phyloP scores from a whole-genome alignment of 2,329 filamentous ascomycete species.

The Pleoardoris graminearum region DNA sequence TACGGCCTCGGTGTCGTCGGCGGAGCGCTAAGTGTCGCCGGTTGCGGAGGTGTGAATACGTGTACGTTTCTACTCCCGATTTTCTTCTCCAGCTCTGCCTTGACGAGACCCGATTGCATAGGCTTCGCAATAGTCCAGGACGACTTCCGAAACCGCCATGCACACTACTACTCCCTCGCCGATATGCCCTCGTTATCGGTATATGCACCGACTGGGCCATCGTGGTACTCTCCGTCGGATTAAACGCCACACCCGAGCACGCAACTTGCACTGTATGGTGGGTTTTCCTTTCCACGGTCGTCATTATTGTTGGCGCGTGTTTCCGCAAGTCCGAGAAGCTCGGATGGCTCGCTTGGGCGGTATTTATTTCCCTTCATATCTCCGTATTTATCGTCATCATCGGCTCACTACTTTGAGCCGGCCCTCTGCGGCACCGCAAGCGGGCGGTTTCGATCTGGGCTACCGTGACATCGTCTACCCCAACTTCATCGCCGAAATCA shows the following conservation, averaged over 20 bases:
- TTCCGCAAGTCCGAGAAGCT: constrained; percentile 64
- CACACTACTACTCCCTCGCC: constrained; percentile 55
- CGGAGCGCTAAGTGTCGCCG: constrained; percentile 50
- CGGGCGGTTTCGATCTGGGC: constrained; percentile 61
- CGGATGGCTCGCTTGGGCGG: constrained; percentile 63
- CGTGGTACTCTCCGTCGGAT: constrained; percentile 59
- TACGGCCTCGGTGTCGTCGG: constrained; percentile 51
- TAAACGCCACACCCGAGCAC: constrained; percentile 64
- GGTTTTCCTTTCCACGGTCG: constrained; percentile 56
- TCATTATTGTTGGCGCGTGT: constrained; percentile 55
- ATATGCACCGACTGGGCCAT: constrained; percentile 62
- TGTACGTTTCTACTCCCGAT: constrained; percentile 31
- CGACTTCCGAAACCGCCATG: constrained; percentile 54
- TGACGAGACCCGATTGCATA: no score
- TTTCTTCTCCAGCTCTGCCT: no score
- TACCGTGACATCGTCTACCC: constrained; percentile 60
- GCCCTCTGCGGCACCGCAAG: constrained; percentile 62
- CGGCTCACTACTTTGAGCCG: constrained; percentile 58
- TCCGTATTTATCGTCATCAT: constrained; percentile 62
- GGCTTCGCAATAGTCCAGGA: constrained; percentile 53
- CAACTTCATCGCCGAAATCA: constrained; percentile 61
- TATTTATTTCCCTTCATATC: constrained; percentile 60
- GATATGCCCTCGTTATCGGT: constrained; percentile 63
- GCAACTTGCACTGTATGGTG: constrained; percentile 63
- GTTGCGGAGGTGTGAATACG: constrained; percentile 53